Percentiles rank a stretch among this genome's conserved stretches.
Evolutionary conservation across 768 basidiomycete genomes (phyloP).

Genomic region (Guyanaporus albipodus): DNA sequence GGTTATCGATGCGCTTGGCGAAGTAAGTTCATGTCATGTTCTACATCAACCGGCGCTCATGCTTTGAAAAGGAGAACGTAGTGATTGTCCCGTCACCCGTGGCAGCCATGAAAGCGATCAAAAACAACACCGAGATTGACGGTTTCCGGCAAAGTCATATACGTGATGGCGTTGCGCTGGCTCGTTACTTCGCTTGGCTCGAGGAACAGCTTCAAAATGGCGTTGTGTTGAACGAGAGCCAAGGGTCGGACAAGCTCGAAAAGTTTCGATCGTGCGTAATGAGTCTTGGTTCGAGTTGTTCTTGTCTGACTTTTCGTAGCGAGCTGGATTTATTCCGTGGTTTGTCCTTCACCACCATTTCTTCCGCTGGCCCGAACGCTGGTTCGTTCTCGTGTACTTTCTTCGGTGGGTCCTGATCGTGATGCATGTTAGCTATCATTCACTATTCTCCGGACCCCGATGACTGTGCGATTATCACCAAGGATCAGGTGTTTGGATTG

Average conservation of each 20-base stretch:
- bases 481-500: conserved; percentile 53
- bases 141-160: conserved; percentile 89
- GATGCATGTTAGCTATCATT: conserved; percentile 64
- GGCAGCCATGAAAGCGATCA: conserved; percentile 75
- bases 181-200: conserved; percentile 91
- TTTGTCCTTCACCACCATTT: conserved; percentile 89
- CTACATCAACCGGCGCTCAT: not conserved
- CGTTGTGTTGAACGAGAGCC: conserved; percentile 64
- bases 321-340: conserved; percentile 80
- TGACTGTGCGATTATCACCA: conserved; percentile 69
- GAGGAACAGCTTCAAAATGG: conserved; percentile 74
- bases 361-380: conserved; percentile 87
- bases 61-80: conserved; percentile 49
- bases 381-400: conserved; percentile 43
- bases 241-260: conserved; percentile 77
- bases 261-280: conserved; percentile 71
- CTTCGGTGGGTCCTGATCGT: not conserved
- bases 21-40: conserved; percentile 37
- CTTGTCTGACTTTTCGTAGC: conserved; percentile 35
- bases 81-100: conserved; percentile 65
- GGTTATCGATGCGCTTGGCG: conserved; percentile 73
- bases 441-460: conserved; percentile 83
- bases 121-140: conserved; percentile 76
- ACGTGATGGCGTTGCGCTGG: conserved; percentile 84
- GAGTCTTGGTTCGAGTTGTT: not conserved